A percentile compares a stretch with the other conserved stretches of the same genome.
These are phyloP conservation scores for Pascua sp. DNA, from an alignment of 1,284 basidiomycete species.

Conservation along the genomic window DNA sequence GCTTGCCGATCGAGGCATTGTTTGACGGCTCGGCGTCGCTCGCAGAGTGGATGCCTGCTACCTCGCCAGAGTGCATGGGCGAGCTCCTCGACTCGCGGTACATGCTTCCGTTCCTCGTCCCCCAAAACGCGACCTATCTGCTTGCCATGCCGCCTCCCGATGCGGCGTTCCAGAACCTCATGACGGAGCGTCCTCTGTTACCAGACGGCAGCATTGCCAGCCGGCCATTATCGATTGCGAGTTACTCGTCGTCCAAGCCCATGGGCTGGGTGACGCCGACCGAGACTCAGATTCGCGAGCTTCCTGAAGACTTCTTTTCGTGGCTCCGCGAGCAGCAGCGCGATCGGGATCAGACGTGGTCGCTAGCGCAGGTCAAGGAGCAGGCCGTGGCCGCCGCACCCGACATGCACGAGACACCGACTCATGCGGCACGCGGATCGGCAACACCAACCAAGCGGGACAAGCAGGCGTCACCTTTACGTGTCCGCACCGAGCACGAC, in stretches of 20 bases:
- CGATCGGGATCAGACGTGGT: conserved; percentile 1
- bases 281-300: conserved; percentile 9
- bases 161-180: conserved; percentile 35
- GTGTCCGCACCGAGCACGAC: conserved; percentile 2
- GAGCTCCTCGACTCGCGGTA: conserved; percentile 84
- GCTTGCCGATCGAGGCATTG: conserved; percentile 62
- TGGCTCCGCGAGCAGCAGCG: conserved; percentile 41
- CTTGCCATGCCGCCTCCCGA: conserved; percentile 56
- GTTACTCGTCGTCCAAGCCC: conserved; percentile 35
- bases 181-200: conserved; percentile 25
- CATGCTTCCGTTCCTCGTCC: conserved; percentile 85
- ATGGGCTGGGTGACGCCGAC: conserved; percentile 31
- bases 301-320: conserved; percentile 44
- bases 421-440: no score
- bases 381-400: no score
- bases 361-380: no score
- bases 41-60: conserved; percentile 68
- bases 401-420: no score
- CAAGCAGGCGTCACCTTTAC: no score
- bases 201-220: conserved; percentile 21
- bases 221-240: conserved; percentile 34
- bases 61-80: conserved; percentile 73
- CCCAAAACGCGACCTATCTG: conserved; percentile 70
- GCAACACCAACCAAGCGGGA: no score
- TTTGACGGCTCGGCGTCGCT: conserved; percentile 67